phyloP scores from a whole-genome alignment of 106 monocot genomes.

The Posidonia australis region DNA sequence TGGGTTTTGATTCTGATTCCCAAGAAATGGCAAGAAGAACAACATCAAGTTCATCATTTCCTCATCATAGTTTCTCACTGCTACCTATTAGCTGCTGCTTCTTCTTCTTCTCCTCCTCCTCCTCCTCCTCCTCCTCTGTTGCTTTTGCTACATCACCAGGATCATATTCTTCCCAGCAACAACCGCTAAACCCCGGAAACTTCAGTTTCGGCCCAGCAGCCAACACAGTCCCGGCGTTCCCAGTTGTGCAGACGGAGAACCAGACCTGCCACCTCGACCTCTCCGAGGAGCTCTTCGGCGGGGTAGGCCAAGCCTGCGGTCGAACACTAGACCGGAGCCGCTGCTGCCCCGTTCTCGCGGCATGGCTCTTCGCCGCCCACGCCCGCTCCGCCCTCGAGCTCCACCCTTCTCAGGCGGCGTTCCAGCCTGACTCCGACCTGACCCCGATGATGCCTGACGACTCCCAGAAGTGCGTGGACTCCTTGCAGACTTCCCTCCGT shows the following conservation, averaged over 20 bases:
- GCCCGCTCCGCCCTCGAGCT: constrained; percentile 54
- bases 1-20: no score
- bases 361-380: constrained; percentile 93
- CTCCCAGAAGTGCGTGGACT: constrained; percentile 81
- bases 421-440: constrained; percentile 4
- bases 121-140: not conserved
- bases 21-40: no score
- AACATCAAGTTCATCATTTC: no score
- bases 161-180: constrained; percentile 19
- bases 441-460: constrained; percentile 78
- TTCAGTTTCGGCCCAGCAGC: constrained; percentile 2
- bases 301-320: constrained; percentile 74
- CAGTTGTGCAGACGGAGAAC: constrained; percentile 22
- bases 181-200: constrained; percentile 18
- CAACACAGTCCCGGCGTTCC: constrained; percentile 53
- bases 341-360: constrained; percentile 98
- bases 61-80: no score
- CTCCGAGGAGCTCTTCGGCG: constrained; percentile 91
- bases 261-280: constrained; percentile 76
- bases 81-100: not conserved
- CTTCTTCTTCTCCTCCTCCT: not conserved
- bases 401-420: not conserved
- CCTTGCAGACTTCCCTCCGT: constrained; percentile 53
- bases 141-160: constrained; percentile 3
- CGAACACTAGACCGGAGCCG: constrained; percentile 60